A percentile compares a stretch with the other conserved stretches of the same genome.
phyloP scores from a whole-genome alignment of 2,329 filamentous ascomycete genomes.

The Dryadomyces sulphureus region DNA sequence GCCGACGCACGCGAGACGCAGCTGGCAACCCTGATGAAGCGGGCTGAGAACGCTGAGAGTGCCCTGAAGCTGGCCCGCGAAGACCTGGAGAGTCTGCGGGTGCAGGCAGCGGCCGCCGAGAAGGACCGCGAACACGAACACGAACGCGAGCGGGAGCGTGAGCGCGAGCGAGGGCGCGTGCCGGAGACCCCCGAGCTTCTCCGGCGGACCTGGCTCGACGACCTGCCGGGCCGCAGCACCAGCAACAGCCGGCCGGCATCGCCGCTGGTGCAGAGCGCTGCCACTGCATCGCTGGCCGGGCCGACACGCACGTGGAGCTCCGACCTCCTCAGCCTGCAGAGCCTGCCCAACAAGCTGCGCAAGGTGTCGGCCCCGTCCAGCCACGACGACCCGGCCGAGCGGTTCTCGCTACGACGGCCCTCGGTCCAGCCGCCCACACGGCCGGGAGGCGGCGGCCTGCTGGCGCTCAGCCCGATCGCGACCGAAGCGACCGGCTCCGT shows the following conservation, averaged over 20 bases:
- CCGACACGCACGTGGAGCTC: slow-evolving; percentile 35
- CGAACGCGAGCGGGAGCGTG: slow-evolving; percentile 7
- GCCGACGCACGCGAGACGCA: slow-evolving; percentile 43
- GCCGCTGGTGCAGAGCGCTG: slow-evolving; percentile 27
- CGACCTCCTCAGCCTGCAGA: slow-evolving; percentile 34
- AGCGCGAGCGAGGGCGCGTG: slow-evolving; percentile 10
- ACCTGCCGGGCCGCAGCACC: slow-evolving; percentile 23
- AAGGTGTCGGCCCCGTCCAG: slow-evolving; percentile 36
- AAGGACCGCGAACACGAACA: slow-evolving; percentile 1
- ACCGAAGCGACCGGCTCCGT: background rate
- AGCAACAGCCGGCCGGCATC: slow-evolving; percentile 38
- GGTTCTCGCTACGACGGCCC: slow-evolving; percentile 28
- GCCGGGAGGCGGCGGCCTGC: background rate
- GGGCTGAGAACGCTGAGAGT: slow-evolving; percentile 50
- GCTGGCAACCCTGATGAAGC: slow-evolving; percentile 46
- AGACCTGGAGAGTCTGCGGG: slow-evolving; percentile 36
- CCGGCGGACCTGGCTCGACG: slow-evolving; percentile 37
- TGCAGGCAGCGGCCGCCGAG: slow-evolving; percentile 1
- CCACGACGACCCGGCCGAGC: slow-evolving; percentile 27
- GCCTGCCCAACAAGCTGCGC: slow-evolving; percentile 24
- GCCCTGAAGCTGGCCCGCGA: slow-evolving; percentile 40
- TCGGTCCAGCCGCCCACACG: slow-evolving; percentile 28
- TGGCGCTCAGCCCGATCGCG: slow-evolving; percentile 24
- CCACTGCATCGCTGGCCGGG: slow-evolving; percentile 15
- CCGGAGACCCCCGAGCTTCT: slow-evolving; percentile 15